Base-by-base conservation (phyloP, 306 rosid genomes). In the Sicyos edulis region DNA sequence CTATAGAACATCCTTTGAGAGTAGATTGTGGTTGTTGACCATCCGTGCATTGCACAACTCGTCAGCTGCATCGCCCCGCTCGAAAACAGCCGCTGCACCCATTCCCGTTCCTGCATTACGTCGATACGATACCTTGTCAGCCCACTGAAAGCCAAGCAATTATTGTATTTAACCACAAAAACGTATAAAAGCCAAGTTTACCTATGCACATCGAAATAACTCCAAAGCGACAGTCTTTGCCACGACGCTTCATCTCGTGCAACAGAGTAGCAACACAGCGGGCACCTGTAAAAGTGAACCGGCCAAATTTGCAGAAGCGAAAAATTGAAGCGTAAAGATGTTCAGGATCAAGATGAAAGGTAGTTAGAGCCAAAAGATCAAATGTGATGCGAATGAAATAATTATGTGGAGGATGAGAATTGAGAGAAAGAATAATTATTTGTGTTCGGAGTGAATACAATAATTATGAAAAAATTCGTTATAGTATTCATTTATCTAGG, bases 81-180 rank as follows among this genome's bases (percentile, higher is more conserved):
- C 99, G 55, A 93, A 88, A 74, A 93, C 97, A 51, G 99, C 99
- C 6, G 97, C 99, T 66, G 99, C 97, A 15, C 99, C 97, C 97
- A 93, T 88, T 77, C 99, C 99, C 14, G 99, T 87, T 59, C 98
- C 98, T 92, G 87, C 59, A 76, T 68, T 68, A 0, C 16, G 42
- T 68, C n/a, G 14, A 68, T 49, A 49, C 19, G 14, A 17, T 21
- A 68, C 14, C 71, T 20, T 47, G 56, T 49, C 72, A 68, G 44
- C 22, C 57, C 47, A 13, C 40, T 8, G 72, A 4, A 49, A 6
- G 51, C 64, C 42, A 56, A 58, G 13, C 6, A 67, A 45, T 49
- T 1, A 40, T 13, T 52, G 75, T 32, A 10, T 19, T 26, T n/a
- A 52, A 29, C 21, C 17, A 19, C 2, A 68, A 49, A 68, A 68